A percentile compares a stretch with the other conserved stretches of the same genome.
phyloP scores from a whole-genome alignment of 805 yeast genomes.

The Jamesozyma lodderae region DNA sequence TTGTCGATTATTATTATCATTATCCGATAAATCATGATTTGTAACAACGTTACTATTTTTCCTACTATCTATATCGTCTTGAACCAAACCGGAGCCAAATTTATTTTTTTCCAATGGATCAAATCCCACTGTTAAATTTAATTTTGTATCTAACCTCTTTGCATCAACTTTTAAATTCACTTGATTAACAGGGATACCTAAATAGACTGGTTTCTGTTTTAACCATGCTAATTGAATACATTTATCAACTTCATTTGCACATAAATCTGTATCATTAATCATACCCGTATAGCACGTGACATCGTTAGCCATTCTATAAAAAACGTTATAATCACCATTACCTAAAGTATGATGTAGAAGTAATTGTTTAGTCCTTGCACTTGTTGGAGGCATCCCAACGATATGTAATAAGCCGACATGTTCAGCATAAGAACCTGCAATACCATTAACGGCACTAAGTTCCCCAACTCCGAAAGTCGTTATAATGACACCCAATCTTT shows the following conservation, averaged over 20 bases:
- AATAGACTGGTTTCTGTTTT: conserved; percentile 64
- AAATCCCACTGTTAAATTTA: conserved; percentile 33
- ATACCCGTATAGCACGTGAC: conserved; percentile 52
- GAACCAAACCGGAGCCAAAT: too few relatives aligned
- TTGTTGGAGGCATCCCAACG: conserved; percentile 65
- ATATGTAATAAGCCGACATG: conserved; percentile 74
- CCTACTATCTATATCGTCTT: conserved; percentile 29
- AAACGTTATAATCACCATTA: conserved; percentile 62
- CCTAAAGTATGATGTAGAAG: conserved; percentile 71
- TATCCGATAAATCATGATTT: not conserved
- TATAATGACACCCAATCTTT: conserved; percentile 30
- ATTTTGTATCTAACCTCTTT: conserved; percentile 43
- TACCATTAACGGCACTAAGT: conserved; percentile 73
- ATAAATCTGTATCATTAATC: conserved; percentile 47
- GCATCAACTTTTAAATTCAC: conserved; percentile 49
- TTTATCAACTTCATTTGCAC: conserved; percentile 57
- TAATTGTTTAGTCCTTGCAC: conserved; percentile 35
- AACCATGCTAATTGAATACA: conserved; percentile 58
- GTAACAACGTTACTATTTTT: not conserved
- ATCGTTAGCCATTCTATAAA: conserved; percentile 59
- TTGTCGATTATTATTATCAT: conserved; percentile 29
- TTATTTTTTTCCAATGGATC: not conserved
- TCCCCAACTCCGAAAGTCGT: conserved; percentile 87
- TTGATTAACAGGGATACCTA: conserved; percentile 70
- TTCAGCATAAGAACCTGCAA: conserved; percentile 78